phyloP scores from a whole-genome alignment of 129 eudicot species.

The Artemisia argyi region DNA sequence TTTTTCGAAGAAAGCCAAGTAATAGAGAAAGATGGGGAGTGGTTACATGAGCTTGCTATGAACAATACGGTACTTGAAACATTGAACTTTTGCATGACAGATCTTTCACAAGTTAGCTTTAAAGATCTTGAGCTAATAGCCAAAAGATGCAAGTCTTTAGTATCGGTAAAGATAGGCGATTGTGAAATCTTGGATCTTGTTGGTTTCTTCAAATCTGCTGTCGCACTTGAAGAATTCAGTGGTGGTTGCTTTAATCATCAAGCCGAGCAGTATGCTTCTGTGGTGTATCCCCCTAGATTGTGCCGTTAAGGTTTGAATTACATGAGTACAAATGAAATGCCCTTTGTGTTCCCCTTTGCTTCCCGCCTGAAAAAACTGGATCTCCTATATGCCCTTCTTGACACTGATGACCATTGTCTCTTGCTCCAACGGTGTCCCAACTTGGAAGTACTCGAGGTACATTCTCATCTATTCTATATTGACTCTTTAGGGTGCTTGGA shows the following conservation, averaged over 20 bases:
- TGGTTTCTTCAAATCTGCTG: conserved; percentile 54
- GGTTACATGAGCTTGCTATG: conserved; percentile 80
- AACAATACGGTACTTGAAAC: conserved; percentile 68
- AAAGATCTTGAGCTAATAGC: conserved; percentile 75
- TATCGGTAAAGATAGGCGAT: conserved; percentile 65
- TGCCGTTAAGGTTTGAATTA: conserved; percentile 59
- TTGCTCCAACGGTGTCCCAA: conserved; percentile 70
- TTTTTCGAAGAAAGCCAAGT: conserved; percentile 72
- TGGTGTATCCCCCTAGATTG: conserved; percentile 48
- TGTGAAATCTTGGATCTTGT: conserved; percentile 61
- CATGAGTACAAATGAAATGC: conserved; percentile 64
- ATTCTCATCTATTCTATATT: not conserved
- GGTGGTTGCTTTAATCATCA: conserved; percentile 62
- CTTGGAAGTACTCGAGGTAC: conserved; percentile 88
- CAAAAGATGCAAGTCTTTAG: conserved; percentile 50
- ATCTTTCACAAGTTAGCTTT: conserved; percentile 43
- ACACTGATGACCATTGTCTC: conserved; percentile 66
- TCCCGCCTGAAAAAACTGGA: conserved; percentile 64
- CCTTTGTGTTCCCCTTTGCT: conserved; percentile 62
- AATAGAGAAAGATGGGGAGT: conserved; percentile 56
- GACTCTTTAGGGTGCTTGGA: not conserved
- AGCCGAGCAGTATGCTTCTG: conserved; percentile 43
- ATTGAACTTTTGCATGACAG: conserved; percentile 78
- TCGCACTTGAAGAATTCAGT: conserved; percentile 74
- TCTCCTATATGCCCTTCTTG: conserved; percentile 71